Evolutionary conservation across 2,329 filamentous ascomycete genomes (phyloP).

Genomic region (Fusarium tanahbumbuense): DNA sequence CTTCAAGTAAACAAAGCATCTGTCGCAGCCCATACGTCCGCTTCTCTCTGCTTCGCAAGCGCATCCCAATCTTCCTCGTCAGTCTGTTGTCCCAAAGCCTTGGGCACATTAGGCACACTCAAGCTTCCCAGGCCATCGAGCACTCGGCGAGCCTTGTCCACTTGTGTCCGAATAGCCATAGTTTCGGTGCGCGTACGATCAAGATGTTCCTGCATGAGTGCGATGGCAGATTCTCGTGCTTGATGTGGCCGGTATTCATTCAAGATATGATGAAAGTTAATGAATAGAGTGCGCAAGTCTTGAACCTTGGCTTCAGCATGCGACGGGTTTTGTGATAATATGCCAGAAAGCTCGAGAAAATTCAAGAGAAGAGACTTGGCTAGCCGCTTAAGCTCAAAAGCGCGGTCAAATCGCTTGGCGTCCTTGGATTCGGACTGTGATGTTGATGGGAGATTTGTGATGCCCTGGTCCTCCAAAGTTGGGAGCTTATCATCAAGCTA

Average conservation of each 20-base stretch:
- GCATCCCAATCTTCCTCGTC: constrained; percentile 38
- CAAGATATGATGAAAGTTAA: constrained; percentile 92
- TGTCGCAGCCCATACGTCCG: constrained; percentile 56
- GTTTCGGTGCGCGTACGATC: constrained; percentile 80
- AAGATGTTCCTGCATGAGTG: constrained; percentile 87
- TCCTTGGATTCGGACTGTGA: constrained; percentile 58
- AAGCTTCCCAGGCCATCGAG: constrained; percentile 75
- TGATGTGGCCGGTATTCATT: constrained; percentile 97
- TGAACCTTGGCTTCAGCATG: constrained; percentile 77
- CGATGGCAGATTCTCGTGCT: constrained; percentile 86
- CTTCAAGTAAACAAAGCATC: constrained; percentile 56
- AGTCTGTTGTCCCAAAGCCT: constrained; percentile 22
- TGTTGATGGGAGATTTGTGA: constrained; percentile 70
- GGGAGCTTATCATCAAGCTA: constrained; percentile 72
- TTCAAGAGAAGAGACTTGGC: constrained; percentile 88
- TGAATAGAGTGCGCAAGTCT: constrained; percentile 83
- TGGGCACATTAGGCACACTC: constrained; percentile 48
- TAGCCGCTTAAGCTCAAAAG: constrained; percentile 78
- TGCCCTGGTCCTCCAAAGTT: constrained; percentile 75
- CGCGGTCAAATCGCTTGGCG: constrained; percentile 69
- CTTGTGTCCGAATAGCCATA: constrained; percentile 72
- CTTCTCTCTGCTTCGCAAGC: constrained; percentile 44
- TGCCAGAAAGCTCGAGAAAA: constrained; percentile 84
- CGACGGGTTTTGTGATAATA: constrained; percentile 45
- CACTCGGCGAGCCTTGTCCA: constrained; percentile 78